Base-by-base conservation (phyloP, 192 early-diverging fungal species). In the Pilobolus umbonatus region DNA sequence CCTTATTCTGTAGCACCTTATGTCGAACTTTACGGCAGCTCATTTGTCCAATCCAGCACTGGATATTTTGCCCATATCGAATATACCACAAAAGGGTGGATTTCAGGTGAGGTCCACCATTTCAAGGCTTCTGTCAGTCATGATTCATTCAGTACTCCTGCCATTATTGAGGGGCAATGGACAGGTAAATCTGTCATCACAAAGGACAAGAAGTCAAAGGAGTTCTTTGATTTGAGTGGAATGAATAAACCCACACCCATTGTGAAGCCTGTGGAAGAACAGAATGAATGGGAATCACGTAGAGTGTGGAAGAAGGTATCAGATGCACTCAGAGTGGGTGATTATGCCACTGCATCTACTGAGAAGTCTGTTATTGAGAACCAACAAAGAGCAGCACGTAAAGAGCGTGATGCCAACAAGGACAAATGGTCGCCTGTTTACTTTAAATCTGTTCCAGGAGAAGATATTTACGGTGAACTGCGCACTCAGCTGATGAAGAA, bases 61-160 rank as follows among this genome's bases (percentile, higher is more conserved):
- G 85, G 85, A 21, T 84, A 75, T 35, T 68, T 69, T 30, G 80
- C 86, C 5, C 71, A 78, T 44, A 85, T 92, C 62, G 85, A 88
- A 47, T 90, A 86, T 68, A 76, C 76, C 46, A 81, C 84, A 48
- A 86, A 83, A 55, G 84, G 86, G 17, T 90, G 86, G 82, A 75
- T 90, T 60, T 86, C 86, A 15, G 90, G 90, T 56, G 88, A 90
- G 48, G 81, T 87, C 47, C 87, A 90, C 66, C 81, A 83, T 59
- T 90, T 90, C 69, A 85, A 84, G 50, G 86, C 81, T 35, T 71
- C 68, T 22, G 61, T 68, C 9, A 54, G 34, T 0, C 46, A 58
- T 15, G 56, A 47, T 5, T 29, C 35, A 8, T 29, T 55, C 14
- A 17, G n/a, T 12, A 42, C 43, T 25, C 65, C 80, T 32, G 78